Evolutionary conservation across 2,329 filamentous ascomycete genomes (phyloP), one percentile per base, ranked within the genome.

Genomic region (Cladosporium oxysporum): DNA sequence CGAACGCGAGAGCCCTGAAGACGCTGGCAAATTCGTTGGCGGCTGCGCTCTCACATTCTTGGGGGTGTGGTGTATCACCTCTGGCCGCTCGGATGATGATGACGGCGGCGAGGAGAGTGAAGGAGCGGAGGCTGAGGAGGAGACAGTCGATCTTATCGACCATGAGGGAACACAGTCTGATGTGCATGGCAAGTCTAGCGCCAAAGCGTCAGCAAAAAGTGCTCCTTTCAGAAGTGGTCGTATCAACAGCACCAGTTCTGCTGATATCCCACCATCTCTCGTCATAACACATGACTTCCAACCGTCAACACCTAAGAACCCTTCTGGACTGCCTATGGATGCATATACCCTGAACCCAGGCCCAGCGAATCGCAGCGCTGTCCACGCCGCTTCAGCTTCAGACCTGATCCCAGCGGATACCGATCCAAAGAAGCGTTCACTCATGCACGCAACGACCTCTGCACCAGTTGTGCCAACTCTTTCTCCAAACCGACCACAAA

Each of bases 61-160:
- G 67, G 95, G 95, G 11, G 95, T 99, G n/a, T 98, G 95, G 79
- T 86, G 97, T 71, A 97, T 99, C 74, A 98, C 95, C 1, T 96
- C 91, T 73, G 93, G 92, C 63, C 85, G 93, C 71, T 85, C 85
- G 21, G 82, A 85, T n/a, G 84, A 87, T 3, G 84, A 87, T 3
- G 86, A 89, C 8, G 84, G 86, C 16, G 75, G 79, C 12, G 65
- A 74, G 21, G 74, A 70, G 6, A 69, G 60, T 37, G 67, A 65
- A 21, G 76, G 10, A 31, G 50, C 12, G 1, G 50, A 23, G 1
- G 70, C 75, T 21, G 79, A 81, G 52, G 73, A 78, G 3, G 79
- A 82, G 47, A 76, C 75, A 1, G 81, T 83, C 63, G 74, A 78
- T 59, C 74, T 83, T 5, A 68, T 78, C n/a, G 74, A 77, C 59